Base-by-base conservation (phyloP, 2,329 filamentous ascomycete genomes). In the Meredithiella fracta region DNA sequence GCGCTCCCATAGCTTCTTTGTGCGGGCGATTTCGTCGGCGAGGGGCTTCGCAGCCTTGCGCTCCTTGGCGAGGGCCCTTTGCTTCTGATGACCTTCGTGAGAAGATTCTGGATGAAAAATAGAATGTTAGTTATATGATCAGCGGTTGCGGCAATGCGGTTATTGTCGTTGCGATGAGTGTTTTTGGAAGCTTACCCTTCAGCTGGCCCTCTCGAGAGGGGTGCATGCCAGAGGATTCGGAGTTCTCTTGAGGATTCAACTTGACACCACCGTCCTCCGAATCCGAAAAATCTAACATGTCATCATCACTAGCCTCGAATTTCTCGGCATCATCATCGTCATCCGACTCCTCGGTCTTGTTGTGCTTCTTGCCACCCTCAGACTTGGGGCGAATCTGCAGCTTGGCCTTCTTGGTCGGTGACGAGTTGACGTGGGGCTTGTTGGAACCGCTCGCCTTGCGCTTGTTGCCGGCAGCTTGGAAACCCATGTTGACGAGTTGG, bases 1-100 rank as follows among this genome's bases (percentile, higher is more conserved):
- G 60, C 86, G 80, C 73, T 98, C 92, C 94, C 92, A 98, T 54
- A 98, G 78, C 73, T 96, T 94, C 76, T 98, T 98, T 55, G 87
- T 86, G 60, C 89, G 83, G 60, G 83, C 79, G 61, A 97, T 82
- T 65, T 86, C 80, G 67, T 97, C 90, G 65, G 91, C 89, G 62
- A 97, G 83, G 23, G 92, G 92, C 71, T 96, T 97, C 47, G 86
- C 83, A 38, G 86, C 83, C 74, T 90, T 96, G 62, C 94, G 86
- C 67, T 97, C 91, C 65, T 82, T 84, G 23, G 82, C 84, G 53
- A 96, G 74, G 60, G 84, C 84, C 69, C 91, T 95, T 71, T 98
- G 92, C 69, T 95, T 95, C 52, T 83, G 82, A 68, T 97, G 92
- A 22, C 89, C 82, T 74, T 98, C 92, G 65, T 83, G 83, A 7